These are phyloP conservation scores for Suillus bovinus DNA, from an alignment of 768 basidiomycete species.

Conservation along the genomic window DNA sequence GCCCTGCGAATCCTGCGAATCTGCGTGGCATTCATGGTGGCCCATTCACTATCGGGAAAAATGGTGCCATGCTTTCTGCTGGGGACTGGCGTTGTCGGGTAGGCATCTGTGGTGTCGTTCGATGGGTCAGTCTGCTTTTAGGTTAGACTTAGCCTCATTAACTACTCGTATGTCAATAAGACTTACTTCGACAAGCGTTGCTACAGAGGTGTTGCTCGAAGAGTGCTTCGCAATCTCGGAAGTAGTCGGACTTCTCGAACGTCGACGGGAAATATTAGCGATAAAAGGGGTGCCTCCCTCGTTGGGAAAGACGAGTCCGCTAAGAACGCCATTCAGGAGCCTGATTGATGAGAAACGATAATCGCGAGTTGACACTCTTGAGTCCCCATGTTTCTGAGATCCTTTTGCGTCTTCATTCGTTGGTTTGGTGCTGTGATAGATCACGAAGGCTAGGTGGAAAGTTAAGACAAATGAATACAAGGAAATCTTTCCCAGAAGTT, in stretches of 20 bases:
- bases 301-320: not conserved
- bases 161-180: not conserved
- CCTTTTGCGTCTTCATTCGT: not conserved
- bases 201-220: not conserved
- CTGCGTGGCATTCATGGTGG: not conserved
- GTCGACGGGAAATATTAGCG: not conserved
- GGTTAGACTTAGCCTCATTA: not conserved
- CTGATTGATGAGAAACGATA: not conserved
- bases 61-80: not conserved
- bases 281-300: not conserved
- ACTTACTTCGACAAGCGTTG: not conserved
- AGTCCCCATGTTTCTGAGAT: not conserved
- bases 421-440: not conserved
- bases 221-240: not conserved
- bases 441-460: not conserved
- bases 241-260: not conserved
- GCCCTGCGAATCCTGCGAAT: not conserved
- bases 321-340: not conserved
- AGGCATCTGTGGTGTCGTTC: not conserved
- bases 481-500: slow-evolving; percentile 1
- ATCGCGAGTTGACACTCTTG: not conserved
- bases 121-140: not conserved
- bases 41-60: not conserved
- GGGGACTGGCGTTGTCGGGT: not conserved
- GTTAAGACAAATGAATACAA: not conserved